Evolutionary conservation across 2,329 filamentous ascomycete species (phyloP).

Genomic region (Fusarium sp.): DNA sequence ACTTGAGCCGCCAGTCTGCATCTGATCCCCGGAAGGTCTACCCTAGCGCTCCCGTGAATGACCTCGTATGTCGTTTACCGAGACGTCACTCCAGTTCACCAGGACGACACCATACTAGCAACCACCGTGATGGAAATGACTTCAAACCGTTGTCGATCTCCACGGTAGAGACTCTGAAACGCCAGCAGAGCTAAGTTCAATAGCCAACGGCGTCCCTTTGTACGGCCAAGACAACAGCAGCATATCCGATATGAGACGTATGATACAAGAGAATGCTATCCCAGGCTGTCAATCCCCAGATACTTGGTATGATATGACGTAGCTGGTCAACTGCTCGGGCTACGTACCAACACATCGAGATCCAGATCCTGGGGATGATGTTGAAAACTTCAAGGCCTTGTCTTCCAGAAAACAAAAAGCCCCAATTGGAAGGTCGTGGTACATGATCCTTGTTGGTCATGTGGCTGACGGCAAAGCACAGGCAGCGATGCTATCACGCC

Average conservation of each 20-base stretch:
- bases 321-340: constrained; percentile 3
- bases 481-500: constrained; percentile 3
- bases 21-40: constrained; percentile 18
- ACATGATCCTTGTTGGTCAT: constrained; percentile 13
- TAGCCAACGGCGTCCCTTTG: neutral
- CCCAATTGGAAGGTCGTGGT: constrained; percentile 3
- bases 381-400: constrained; percentile 17
- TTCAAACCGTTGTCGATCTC: constrained; percentile 28
- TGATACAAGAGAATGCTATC: constrained; percentile 28
- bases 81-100: constrained; percentile 25
- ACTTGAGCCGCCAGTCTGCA: constrained; percentile 22
- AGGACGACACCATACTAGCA: neutral
- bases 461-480: neutral
- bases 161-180: constrained; percentile 4
- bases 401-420: constrained; percentile 13
- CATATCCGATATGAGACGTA: constrained; percentile 11
- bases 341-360: constrained; percentile 27
- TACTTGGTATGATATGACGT: constrained; percentile 36
- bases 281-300: constrained; percentile 18
- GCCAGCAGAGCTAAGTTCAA: neutral
- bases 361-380: constrained; percentile 8
- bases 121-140: constrained; percentile 15
- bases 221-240: constrained; percentile 3
- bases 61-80: constrained; percentile 7
- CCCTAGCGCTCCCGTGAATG: constrained; percentile 37